phyloP scores from a whole-genome alignment of 371 early-diverging fungal species.

The Rhizopus stolonifer region DNA sequence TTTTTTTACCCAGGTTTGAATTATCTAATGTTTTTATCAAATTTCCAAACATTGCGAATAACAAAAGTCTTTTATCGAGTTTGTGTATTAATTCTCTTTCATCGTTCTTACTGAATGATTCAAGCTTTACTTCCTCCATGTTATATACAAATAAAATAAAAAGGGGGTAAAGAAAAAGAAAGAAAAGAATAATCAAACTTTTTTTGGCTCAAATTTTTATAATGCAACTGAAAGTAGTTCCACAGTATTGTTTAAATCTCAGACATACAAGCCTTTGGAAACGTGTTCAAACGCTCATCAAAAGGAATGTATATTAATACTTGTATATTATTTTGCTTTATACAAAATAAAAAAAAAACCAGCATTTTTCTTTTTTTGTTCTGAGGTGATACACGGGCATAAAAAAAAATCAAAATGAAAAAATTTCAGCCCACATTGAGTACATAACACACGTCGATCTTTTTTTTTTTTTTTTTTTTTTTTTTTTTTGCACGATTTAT shows the following conservation, averaged over 20 bases:
- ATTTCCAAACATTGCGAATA: constrained; percentile 51
- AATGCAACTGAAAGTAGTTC: too few species aligned
- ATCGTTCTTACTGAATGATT: constrained; percentile 5
- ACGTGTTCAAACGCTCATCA: too few species aligned
- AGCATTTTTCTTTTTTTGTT: too few species aligned
- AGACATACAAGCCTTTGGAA: too few species aligned
- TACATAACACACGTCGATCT: not conserved
- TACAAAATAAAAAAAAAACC: too few species aligned
- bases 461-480: not conserved
- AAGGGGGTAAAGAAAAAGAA: not conserved
- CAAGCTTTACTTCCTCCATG: not conserved
- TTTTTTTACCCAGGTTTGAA: constrained; percentile 33
- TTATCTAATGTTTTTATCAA: constrained; percentile 44
- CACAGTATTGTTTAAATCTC: too few species aligned
- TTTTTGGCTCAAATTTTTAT: too few species aligned
- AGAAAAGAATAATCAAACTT: not conserved
- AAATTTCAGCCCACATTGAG: not conserved
- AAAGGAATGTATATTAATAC: too few species aligned
- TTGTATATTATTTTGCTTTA: too few species aligned
- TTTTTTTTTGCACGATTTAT: not conserved
- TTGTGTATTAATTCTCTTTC: constrained; percentile 33
- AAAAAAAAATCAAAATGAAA: not conserved
- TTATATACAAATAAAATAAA: not conserved
- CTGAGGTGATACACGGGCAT: too few species aligned
- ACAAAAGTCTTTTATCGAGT: constrained; percentile 35